These are phyloP conservation scores for Trichoderma sp. DNA, from an alignment of 2,329 filamentous ascomycete species.

Conservation along the genomic window DNA sequence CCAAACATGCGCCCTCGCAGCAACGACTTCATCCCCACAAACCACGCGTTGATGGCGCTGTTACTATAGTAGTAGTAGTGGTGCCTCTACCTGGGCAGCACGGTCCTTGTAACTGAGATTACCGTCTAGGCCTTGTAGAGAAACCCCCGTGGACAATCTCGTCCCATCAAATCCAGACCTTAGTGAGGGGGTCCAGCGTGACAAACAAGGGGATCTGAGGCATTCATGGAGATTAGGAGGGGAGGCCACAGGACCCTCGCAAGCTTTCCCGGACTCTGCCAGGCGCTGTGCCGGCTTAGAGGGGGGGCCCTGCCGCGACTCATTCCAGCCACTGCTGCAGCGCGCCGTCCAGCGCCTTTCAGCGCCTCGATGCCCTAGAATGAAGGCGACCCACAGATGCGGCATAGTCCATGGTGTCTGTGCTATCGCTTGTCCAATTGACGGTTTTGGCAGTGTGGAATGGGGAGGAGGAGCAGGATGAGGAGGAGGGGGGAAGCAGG, in stretches of 20 bases:
- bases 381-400: neutral
- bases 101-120: neutral
- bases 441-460: neutral
- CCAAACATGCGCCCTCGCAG: neutral
- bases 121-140: neutral
- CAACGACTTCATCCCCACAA: conserved; percentile 3
- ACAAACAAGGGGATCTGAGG: neutral
- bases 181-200: neutral
- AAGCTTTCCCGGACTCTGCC: conserved; percentile 6
- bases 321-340: neutral
- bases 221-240: neutral
- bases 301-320: neutral
- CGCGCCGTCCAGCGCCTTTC: neutral
- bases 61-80: neutral
- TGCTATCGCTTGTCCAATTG: neutral
- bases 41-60: neutral
- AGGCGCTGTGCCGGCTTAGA: too few species aligned
- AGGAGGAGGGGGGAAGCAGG: neutral
- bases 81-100: neutral
- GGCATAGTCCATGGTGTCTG: neutral
- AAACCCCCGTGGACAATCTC: neutral
- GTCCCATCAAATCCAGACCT: neutral
- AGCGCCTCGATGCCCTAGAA: neutral
- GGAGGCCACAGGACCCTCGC: neutral
- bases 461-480: too few species aligned